A percentile compares a stretch with the other conserved stretches of the same genome.
Conservation (phyloP, 73 alveolate genomes). For the Paramecium tetraurelia region DNA sequence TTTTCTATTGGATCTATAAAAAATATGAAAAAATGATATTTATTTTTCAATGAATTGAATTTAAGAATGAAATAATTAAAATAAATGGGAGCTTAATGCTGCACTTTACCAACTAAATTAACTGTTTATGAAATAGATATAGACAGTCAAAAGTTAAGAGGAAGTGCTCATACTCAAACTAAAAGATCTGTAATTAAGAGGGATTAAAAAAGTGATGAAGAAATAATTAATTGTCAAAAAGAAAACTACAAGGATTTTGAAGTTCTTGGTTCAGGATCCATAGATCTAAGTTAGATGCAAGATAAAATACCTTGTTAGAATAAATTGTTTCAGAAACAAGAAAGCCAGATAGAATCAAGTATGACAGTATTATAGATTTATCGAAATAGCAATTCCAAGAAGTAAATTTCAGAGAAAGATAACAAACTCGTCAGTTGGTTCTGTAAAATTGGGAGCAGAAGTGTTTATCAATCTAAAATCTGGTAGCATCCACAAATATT, state of each 20-base stretch:
- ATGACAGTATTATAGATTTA: neutral
- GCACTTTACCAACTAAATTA: neutral
- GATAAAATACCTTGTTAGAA: neutral
- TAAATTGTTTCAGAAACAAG: neutral
- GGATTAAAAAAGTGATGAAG: neutral
- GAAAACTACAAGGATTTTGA: neutral
- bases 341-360: neutral
- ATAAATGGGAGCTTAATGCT: conserved; percentile 18
- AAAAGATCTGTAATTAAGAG: neutral
- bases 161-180: neutral
- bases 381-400: conserved; percentile 40
- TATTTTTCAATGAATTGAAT: neutral
- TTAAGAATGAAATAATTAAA: neutral
- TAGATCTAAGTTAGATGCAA: neutral
- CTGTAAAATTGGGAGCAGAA: conserved; percentile 23
- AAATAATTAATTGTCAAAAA: neutral
- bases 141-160: neutral
- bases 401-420: neutral
- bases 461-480: conserved; percentile 8
- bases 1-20: neutral
- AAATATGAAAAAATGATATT: neutral
- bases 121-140: neutral
- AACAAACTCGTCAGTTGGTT: neutral
- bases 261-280: neutral
- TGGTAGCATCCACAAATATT: conserved; percentile 20